Evolutionary conservation across 768 basidiomycete genomes (phyloP), one percentile per base, ranked within the genome.

Genomic region (Tulasnella sp.): DNA sequence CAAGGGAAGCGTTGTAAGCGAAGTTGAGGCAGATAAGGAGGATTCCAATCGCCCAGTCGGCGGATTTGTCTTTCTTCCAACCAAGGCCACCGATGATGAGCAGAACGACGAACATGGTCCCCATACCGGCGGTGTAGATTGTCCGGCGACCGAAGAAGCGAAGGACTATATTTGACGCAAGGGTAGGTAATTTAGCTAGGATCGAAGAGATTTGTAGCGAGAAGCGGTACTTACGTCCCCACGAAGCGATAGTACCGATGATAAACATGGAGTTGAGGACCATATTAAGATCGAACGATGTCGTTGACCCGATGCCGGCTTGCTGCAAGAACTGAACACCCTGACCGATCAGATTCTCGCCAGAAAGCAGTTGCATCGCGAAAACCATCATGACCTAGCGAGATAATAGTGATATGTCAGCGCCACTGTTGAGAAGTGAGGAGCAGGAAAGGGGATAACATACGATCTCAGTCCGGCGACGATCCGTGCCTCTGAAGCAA

Each of bases 351-450:
- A 68, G 58, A 56, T 67, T 66, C 52, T 68, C 56, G 15, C 64
- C 67, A 30, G 59, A 60, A n/a, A 62, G 27, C 23, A 90, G 89
- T 63, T 89, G 88, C 68, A 90, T 84, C 9, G 88, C 88, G 44
- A 91, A 89, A 75, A 90, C 89, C 68, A 91, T 90, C 65, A 89
- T 86, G 63, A 89, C 34, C 34, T 38, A 38, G 5, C 15, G 15
- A 38, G 26, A 38, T 56, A 3, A 17, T 3, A 38, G 21, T 38
- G 21, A 5, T 32, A 11, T 13, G n/a, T 13, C 23, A 29, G 15
- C 27, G 24, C 19, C 27, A n/a, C n/a, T 19, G 9, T 34, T 15
- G n/a, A 32, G 21, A 27, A 24, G 27, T 21, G 5, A 56, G 42
- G 5, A 3, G 38, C n/a, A n/a, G n/a, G n/a, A n/a, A 43, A 19